Conservation (phyloP, 2,329 filamentous ascomycete species). For the Lanzia echinophila region DNA sequence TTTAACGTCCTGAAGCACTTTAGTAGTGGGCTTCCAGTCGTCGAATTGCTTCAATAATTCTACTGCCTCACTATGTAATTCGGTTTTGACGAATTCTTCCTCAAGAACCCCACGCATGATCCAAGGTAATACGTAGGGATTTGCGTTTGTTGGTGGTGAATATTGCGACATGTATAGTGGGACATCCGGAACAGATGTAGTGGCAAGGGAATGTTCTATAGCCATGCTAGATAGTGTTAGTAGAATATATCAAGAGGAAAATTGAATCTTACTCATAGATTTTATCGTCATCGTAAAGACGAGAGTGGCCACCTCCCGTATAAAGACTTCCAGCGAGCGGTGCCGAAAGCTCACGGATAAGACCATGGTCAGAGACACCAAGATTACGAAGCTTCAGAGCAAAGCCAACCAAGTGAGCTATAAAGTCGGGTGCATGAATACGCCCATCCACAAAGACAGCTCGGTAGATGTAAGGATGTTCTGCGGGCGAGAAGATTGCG, state of each 20-base stretch:
- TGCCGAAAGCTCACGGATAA: conserved; percentile 82
- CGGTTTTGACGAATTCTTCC: conserved; percentile 81
- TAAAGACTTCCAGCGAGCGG: conserved; percentile 89
- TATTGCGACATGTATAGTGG: conserved; percentile 47
- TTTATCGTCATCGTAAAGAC: conserved; percentile 81
- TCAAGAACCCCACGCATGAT: conserved; percentile 91
- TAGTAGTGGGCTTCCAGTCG: conserved; percentile 83
- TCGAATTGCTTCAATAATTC: conserved; percentile 84
- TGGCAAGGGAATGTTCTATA: conserved; percentile 67
- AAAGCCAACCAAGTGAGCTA: conserved; percentile 88
- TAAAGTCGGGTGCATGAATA: conserved; percentile 87
- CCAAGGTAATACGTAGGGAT: conserved; percentile 90
- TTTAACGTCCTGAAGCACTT: conserved; percentile 91
- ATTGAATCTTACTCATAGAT: conserved; percentile 62
- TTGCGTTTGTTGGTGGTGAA: conserved; percentile 47
- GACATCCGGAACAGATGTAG: conserved; percentile 46
- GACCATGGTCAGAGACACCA: conserved; percentile 84
- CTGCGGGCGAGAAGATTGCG: conserved; percentile 76
- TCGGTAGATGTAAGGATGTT: conserved; percentile 88
- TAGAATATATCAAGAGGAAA: conserved; percentile 12
- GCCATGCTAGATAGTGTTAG: conserved; percentile 45
- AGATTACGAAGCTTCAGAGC: conserved; percentile 90
- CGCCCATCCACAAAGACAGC: conserved; percentile 95
- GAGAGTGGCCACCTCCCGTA: conserved; percentile 84
- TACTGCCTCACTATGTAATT: conserved; percentile 69